Evolutionary conservation across 2,329 filamentous ascomycete genomes (phyloP), one percentile per base, ranked within the genome.

Genomic region (Metarhizium sp.): DNA sequence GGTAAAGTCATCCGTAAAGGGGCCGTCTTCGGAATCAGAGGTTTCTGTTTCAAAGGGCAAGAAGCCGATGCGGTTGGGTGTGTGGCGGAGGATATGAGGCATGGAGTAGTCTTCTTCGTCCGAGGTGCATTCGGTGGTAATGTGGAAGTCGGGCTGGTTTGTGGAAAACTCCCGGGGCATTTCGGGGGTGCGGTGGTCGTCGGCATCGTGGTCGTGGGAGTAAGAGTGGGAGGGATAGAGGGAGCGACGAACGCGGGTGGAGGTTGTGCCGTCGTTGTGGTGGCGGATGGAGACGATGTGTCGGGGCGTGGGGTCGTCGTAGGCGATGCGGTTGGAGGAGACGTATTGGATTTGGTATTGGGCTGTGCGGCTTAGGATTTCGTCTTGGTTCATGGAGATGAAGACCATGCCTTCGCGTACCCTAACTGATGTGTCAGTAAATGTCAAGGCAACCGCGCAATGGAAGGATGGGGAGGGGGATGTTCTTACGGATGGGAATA

Each of bases 321-420:
- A 34, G 16, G 52, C 10, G 20, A 43, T 43, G 34, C 36, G 36
- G 36, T 42, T 51, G 34, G 16, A 14, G 49, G 6, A 8, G 30
- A 34, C 32, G 32, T 30, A 90, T 61, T 86, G 82, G 30, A 92
- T 85, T 61, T 89, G 82, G 67, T 92, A 92, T 58, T 84, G 79
- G 6, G 87, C 80, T 11, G 90, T 94, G 56, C 86, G 80, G 20
- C 77, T 80, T 47, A 94, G 72, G 1, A 94, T 74, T 58, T 94
- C 86, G 61, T 95, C 85, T 42, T 85, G 81, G 45, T 84, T 81
- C 92, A 96, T 96, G 49, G 89, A 82, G 32, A 97, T 80, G 66
- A 96, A 96, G 1, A 97, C 82, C 79, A 96, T 86, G 48, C 94
- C 92, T 78, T 95, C 88, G 70, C 92, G 86, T 53, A 96, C 86